A percentile compares a stretch with the other conserved stretches of the same genome.
Conservation (phyloP, 352 stramenopile species). For the Phytopythium boreale region DNA sequence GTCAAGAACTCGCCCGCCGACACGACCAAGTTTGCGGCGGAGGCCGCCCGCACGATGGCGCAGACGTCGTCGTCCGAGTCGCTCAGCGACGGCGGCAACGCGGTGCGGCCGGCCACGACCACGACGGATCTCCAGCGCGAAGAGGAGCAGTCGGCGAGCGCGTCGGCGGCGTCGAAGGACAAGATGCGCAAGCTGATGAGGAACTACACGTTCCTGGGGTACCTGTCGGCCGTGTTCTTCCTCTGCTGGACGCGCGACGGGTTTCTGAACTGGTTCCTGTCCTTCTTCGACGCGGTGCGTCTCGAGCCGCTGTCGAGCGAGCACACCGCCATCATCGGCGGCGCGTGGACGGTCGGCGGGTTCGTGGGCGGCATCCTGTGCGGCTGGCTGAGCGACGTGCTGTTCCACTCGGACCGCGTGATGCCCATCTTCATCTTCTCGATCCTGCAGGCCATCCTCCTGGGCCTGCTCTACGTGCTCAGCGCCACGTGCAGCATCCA, state of each 20-base stretch:
- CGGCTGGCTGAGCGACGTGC: conserved; percentile 64
- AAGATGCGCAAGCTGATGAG: conserved; percentile 51
- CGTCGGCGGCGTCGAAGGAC: conserved; percentile 26
- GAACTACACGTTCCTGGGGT: conserved; percentile 67
- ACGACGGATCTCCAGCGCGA: conserved; percentile 1
- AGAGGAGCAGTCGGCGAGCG: neutral
- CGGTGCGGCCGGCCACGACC: neutral
- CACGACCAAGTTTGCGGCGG: conserved; percentile 27
- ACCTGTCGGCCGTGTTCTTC: conserved; percentile 68
- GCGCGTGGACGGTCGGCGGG: conserved; percentile 71
- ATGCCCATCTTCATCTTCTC: conserved; percentile 78
- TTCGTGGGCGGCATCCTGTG: conserved; percentile 71
- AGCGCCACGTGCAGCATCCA: conserved; percentile 46
- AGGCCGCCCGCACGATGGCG: conserved; percentile 8
- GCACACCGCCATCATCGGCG: conserved; percentile 62
- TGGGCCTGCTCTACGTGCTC: conserved; percentile 54
- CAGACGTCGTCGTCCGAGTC: conserved; percentile 6
- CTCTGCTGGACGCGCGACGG: conserved; percentile 65
- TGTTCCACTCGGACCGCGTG: conserved; percentile 66
- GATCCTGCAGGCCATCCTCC: conserved; percentile 46
- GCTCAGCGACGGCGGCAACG: neutral
- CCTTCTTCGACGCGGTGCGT: conserved; percentile 71
- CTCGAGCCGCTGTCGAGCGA: conserved; percentile 32
- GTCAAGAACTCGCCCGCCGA: conserved; percentile 60
- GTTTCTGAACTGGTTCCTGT: conserved; percentile 78